Base-by-base conservation (phyloP, 2,329 filamentous ascomycete genomes). In the Gnomoniopsis smithogilvyi region DNA sequence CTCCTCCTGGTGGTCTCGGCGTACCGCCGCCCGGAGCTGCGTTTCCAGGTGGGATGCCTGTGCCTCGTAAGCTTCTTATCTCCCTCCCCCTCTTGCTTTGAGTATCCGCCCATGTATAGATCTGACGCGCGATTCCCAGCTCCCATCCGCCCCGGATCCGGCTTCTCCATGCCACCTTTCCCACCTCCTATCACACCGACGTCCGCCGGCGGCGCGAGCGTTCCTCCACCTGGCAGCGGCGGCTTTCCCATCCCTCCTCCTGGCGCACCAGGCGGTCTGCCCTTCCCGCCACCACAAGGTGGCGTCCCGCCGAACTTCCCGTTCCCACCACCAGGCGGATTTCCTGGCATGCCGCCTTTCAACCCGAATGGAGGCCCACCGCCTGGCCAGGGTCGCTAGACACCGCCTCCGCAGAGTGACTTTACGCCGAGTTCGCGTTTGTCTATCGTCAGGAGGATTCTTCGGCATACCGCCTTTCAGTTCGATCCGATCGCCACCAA, bases 161-260 rank as follows among this genome's bases (percentile, higher is more conserved):
- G 67, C 15, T 60, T 69, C 48, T 67, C 70, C 21, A 75, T 79
- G 58, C 76, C 75, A 3, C 68, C 65, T 7, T 65, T 68, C 38
- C 67, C 67, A 1, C 65, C 67, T 22, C 66, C 65, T 21, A 34
- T 46, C 53, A 19, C 52, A 14, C 11, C 43, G 4, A 19, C 51
- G 21, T 46, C 50, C 33, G 54, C 48, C 50, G 61, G 56, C 49
- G 55, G 49, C 30, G 38, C 60, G 3, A 63, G 59, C 24, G 61
- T 79, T 51, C 76, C 67, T 0, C 66, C 77, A 8, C 74, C 76
- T 24, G 70, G 76, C 1, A 71, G 74, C 51, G 64, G 66, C 21
- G 65, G 77, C 55, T 76, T 80, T 19, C 80, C 80, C 17, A 81
- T 85, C 62, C 81, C 81, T 4, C 80, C 80, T 8, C 77, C 70